Percentiles rank a stretch among this genome's conserved stretches.
These are phyloP conservation scores for Xylaria sp. DNA, from an alignment of 2,329 filamentous ascomycete species.

Conservation along the genomic window DNA sequence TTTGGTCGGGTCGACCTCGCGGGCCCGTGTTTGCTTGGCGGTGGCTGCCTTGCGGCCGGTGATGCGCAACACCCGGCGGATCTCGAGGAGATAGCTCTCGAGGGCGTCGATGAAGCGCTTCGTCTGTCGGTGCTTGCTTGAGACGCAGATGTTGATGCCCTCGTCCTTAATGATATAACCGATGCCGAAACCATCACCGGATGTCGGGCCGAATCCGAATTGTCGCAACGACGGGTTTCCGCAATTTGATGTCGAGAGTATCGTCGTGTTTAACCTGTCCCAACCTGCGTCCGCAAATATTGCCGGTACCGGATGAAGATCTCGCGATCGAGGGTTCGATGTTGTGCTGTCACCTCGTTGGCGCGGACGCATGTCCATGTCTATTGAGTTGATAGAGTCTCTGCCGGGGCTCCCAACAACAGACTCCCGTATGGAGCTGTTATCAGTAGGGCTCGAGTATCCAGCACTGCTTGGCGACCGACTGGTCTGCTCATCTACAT, in stretches of 20 bases:
- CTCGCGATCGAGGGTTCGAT: constrained; percentile 55
- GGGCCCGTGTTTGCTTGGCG: constrained; percentile 61
- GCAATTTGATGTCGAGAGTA: constrained; percentile 97
- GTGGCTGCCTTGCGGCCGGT: constrained; percentile 61
- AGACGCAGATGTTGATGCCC: constrained; percentile 88
- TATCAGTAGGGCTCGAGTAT: constrained; percentile 70
- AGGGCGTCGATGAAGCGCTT: constrained; percentile 88
- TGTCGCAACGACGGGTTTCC: constrained; percentile 94
- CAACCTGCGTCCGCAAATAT: constrained; percentile 91
- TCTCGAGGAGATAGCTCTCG: constrained; percentile 90
- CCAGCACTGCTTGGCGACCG: constrained; percentile 68
- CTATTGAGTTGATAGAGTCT: constrained; percentile 61
- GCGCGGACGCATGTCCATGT: constrained; percentile 52
- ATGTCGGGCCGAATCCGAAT: constrained; percentile 96
- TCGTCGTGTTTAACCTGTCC: constrained; percentile 95
- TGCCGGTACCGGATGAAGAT: constrained; percentile 70
- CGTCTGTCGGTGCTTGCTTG: constrained; percentile 94
- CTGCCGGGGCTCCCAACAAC: constrained; percentile 64
- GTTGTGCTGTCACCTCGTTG: constrained; percentile 66
- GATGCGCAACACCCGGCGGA: constrained; percentile 83
- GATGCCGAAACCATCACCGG: constrained; percentile 94
- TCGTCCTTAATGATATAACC: constrained; percentile 99
- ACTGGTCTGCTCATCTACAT: constrained; percentile 76
- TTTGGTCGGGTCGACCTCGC: constrained; percentile 61
- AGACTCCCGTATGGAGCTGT: constrained; percentile 58